These are phyloP conservation scores for Fistulina hepatica DNA, from an alignment of 1,284 basidiomycete species.

Conservation along the genomic window DNA sequence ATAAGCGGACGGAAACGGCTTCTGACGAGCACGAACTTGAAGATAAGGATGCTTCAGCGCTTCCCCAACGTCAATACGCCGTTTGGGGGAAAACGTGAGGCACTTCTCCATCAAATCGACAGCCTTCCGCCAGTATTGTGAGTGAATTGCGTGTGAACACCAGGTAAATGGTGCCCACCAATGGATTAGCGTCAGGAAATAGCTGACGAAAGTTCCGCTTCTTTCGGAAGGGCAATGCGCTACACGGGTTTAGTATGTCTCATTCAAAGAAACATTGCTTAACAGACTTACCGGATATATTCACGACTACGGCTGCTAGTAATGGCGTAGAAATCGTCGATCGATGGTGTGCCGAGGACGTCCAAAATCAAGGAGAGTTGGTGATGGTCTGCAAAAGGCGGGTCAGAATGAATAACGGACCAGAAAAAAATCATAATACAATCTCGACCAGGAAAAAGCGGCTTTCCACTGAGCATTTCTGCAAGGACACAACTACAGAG, in stretches of 20 bases:
- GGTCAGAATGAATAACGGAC: conserved; percentile 3
- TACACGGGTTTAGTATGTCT: too few relatives aligned
- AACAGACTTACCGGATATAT: too few relatives aligned
- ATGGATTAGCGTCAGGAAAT: conserved; percentile 75
- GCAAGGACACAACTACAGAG: too few relatives aligned
- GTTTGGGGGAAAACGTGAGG: conserved; percentile 86
- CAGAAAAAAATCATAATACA: too few relatives aligned
- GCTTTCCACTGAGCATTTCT: conserved; percentile 87
- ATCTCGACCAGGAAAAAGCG: conserved; percentile 83
- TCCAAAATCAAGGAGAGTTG: conserved; percentile 83
- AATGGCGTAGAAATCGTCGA: conserved; percentile 91
- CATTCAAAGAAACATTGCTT: too few relatives aligned
- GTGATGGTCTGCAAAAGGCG: conserved; percentile 61
- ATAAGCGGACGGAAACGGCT: neutral
- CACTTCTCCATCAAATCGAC: conserved; percentile 86
- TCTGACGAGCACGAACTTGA: conserved; percentile 10
- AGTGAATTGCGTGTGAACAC: conserved; percentile 3
- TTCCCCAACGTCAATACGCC: conserved; percentile 83
- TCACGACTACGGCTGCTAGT: conserved; percentile 79
- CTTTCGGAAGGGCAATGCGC: conserved; percentile 84
- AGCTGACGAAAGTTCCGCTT: conserved; percentile 67
- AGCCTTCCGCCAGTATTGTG: conserved; percentile 35
- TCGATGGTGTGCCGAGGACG: conserved; percentile 79
- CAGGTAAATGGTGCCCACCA: conserved; percentile 30
- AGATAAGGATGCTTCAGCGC: conserved; percentile 91